Conservation (phyloP, 192 early-diverging fungal species). For the Backusella tuberculispora region DNA sequence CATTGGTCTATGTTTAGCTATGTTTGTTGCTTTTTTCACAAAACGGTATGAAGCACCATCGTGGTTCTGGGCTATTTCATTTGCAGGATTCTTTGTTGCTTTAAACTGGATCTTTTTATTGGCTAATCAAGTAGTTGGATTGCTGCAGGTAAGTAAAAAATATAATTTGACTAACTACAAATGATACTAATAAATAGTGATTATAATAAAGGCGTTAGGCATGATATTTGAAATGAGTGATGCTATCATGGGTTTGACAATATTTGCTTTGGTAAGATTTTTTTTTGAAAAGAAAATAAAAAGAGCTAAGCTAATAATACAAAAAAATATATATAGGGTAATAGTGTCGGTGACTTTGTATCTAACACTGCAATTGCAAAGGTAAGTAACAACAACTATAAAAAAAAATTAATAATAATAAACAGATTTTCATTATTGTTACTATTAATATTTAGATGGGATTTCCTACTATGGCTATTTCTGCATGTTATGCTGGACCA, state of each 20-base stretch:
- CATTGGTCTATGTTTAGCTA: constrained; percentile 40
- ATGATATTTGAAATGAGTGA: constrained; percentile 76
- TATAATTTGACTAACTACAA: neutral
- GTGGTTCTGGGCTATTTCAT: constrained; percentile 49
- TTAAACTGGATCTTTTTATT: constrained; percentile 88
- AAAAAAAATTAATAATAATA: neutral
- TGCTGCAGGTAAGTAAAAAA: constrained; percentile 60
- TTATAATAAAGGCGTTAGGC: constrained; percentile 62
- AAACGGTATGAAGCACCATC: constrained; percentile 42
- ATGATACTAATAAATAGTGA: constrained; percentile 2
- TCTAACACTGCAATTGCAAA: constrained; percentile 90
- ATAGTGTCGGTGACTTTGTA: constrained; percentile 86
- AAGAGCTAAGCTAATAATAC: neutral
- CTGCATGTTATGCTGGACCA: constrained; percentile 92
- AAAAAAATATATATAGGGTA: constrained; percentile 50
- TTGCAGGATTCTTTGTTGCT: constrained; percentile 74
- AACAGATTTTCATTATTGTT: neutral
- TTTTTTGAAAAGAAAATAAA: neutral
- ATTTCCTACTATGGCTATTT: constrained; percentile 93
- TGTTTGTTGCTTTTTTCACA: constrained; percentile 34
- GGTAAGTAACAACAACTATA: constrained; percentile 23
- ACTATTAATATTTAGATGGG: constrained; percentile 63
- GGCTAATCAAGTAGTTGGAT: constrained; percentile 86
- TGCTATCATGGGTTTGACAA: constrained; percentile 77
- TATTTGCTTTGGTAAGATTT: constrained; percentile 77